Base-by-base conservation (phyloP, 1,139 yeast species). In the Kodamaea sp. region DNA sequence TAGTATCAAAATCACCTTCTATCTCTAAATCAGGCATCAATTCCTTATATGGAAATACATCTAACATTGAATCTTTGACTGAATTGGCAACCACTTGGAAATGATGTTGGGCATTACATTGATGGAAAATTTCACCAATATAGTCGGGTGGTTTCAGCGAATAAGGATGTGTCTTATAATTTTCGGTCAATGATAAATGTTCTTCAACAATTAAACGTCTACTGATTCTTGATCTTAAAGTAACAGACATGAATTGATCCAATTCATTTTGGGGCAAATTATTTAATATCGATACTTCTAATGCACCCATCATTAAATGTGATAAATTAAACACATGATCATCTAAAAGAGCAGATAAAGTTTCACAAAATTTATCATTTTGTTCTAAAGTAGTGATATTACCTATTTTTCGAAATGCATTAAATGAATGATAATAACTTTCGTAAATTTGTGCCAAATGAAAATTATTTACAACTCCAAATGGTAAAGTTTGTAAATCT, bases 171-270 rank as follows among this genome's bases (percentile, higher is more conserved):
- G 55, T 52, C 36, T 62, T 62, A 58, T 78, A 84, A 44, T 84
- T 79, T 32, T 80, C 77, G 0, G 95, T 79, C 38, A 90, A 70
- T 7, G 94, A 79, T 37, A 87, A 65, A 61, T 90, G 97, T 57
- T 90, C 96, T 61, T 90, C 96, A 29, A 88, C 89, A 48, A 90
- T 84, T 35, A 90, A 84, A 51, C 97, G 70, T 61, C 98, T 71
- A 52, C 95, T 84, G 34, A 90, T 86, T 54, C 98, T 75, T 5
- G 95, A 86, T 42, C 96, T 70, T 34, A 90, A 65, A 72, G 88
- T 75, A 2, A 84, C 75, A 12, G 89, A 79, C 75, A 89, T 79
- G 52, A 89, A 78, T 24, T 64, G 66, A 56, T 90, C 96, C 48
- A 90, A 63, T 35, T 80, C 69, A 1, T 68, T 62, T 41, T 79